phyloP scores from a whole-genome alignment of 768 basidiomycete species.

The Leccinum aurantiacum region DNA sequence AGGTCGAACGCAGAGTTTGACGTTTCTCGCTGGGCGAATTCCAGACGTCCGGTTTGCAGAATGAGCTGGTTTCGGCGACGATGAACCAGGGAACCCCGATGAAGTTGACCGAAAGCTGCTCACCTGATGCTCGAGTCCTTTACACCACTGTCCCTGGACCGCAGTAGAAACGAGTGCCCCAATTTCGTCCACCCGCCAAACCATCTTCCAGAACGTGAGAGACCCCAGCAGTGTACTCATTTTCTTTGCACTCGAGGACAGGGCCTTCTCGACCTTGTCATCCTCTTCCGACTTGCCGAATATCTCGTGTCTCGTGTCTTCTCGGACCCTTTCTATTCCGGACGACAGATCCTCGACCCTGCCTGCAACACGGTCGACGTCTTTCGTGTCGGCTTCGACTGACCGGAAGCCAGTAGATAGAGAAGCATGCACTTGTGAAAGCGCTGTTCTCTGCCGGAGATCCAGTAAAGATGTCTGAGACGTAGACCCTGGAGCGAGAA shows the following conservation, averaged over 20 bases:
- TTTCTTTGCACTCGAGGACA: constrained; percentile 30
- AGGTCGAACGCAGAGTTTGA: constrained; percentile 42
- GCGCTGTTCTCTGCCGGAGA: constrained; percentile 39
- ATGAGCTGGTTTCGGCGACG: constrained; percentile 45
- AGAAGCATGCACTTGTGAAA: constrained; percentile 41
- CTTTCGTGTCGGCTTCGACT: constrained; percentile 31
- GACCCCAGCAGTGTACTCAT: constrained; percentile 33
- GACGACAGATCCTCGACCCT: constrained; percentile 39
- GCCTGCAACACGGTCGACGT: constrained; percentile 37
- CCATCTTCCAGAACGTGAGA: constrained; percentile 39
- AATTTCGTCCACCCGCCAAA: constrained; percentile 44
- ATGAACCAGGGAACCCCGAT: background rate
- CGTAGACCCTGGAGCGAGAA: constrained; percentile 10
- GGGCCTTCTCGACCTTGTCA: constrained; percentile 25
- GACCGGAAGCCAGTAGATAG: constrained; percentile 38
- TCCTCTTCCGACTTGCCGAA: constrained; percentile 34
- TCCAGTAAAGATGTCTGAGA: constrained; percentile 13
- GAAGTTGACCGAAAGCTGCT: background rate
- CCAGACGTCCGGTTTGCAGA: constrained; percentile 61
- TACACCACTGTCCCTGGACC: constrained; percentile 39
- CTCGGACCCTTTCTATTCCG: constrained; percentile 40
- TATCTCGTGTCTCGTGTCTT: constrained; percentile 37
- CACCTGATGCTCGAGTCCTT: constrained; percentile 53
- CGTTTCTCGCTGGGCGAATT: constrained; percentile 45
- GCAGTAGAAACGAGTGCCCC: constrained; percentile 33